Conservation (phyloP, 176 grass and related monocot species). For the Poa pratensis region DNA sequence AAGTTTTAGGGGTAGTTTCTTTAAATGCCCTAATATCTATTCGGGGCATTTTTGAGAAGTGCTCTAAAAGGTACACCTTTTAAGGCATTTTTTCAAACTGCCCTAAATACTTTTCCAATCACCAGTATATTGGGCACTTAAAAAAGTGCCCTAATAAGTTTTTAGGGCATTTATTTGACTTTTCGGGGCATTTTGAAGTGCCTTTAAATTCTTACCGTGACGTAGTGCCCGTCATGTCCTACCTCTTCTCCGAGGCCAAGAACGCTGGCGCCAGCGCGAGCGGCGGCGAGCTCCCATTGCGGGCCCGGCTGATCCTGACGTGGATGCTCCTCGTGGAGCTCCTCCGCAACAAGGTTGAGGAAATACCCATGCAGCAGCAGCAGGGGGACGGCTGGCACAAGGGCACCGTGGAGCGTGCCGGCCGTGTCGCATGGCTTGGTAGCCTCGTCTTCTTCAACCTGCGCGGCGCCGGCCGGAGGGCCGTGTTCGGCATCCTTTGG, state of each 20-base stretch:
- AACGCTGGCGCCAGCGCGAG: background rate
- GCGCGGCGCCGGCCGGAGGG: background rate
- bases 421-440: slow-evolving; percentile 28
- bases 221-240: slow-evolving; percentile 33
- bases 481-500: slow-evolving; percentile 36
- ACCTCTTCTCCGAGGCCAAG: slow-evolving; percentile 32
- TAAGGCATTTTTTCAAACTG: too few relatives aligned
- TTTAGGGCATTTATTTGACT: too few relatives aligned
- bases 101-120: too few relatives aligned
- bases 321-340: slow-evolving; percentile 34
- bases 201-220: too few relatives aligned
- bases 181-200: too few relatives aligned
- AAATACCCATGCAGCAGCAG: slow-evolving; percentile 23
- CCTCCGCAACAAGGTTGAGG: slow-evolving; percentile 32
- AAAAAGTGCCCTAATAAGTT: too few relatives aligned
- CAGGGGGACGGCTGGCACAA: background rate
- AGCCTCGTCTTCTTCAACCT: slow-evolving; percentile 46
- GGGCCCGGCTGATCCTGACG: slow-evolving; percentile 15
- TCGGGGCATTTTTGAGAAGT: too few relatives aligned
- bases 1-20: too few relatives aligned
- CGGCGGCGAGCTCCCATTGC: background rate
- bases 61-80: too few relatives aligned
- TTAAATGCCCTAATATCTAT: too few relatives aligned
- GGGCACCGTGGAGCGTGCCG: slow-evolving; percentile 33
- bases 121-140: too few relatives aligned